phyloP scores from a whole-genome alignment of 2,329 filamentous ascomycete species.

The Colletotrichum zoysiae region DNA sequence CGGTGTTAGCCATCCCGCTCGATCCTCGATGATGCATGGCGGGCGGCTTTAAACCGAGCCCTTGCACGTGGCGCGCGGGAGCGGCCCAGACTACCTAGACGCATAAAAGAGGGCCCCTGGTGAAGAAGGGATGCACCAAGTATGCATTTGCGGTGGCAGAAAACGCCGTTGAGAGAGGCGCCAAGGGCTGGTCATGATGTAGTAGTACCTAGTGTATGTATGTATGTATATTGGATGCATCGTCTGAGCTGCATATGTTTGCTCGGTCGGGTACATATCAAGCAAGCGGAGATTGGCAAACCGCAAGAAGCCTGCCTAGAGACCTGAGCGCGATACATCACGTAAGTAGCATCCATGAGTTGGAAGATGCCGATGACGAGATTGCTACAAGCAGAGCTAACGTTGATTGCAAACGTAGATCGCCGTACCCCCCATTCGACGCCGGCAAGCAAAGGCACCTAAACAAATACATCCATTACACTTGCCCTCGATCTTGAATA shows the following conservation, averaged over 20 bases:
- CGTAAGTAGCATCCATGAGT: not conserved
- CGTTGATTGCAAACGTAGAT: constrained; percentile 1
- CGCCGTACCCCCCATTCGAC: constrained; percentile 11
- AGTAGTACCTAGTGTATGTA: no score
- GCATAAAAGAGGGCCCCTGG: constrained; percentile 22
- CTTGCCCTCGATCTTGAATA: constrained; percentile 27
- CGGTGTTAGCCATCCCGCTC: constrained; percentile 47
- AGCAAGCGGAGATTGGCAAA: no score
- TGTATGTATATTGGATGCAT: not conserved
- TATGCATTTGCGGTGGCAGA: not conserved
- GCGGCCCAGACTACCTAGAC: constrained; percentile 32
- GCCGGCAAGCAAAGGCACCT: constrained; percentile 19
- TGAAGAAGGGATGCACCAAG: not conserved
- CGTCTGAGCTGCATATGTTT: not conserved
- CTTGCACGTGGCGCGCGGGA: constrained; percentile 32
- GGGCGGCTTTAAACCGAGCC: constrained; percentile 15
- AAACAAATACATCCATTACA: constrained; percentile 34
- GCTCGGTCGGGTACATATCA: not conserved
- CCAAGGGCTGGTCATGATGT: not conserved
- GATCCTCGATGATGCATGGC: constrained; percentile 1
- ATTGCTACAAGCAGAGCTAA: not conserved
- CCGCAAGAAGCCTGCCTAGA: not conserved
- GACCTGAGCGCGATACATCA: no score
- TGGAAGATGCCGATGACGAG: not conserved
- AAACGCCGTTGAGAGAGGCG: not conserved